Evolutionary conservation across 1,284 basidiomycete species (phyloP), one percentile per base, ranked within the genome.

Genomic region (Trichosporon sp.): DNA sequence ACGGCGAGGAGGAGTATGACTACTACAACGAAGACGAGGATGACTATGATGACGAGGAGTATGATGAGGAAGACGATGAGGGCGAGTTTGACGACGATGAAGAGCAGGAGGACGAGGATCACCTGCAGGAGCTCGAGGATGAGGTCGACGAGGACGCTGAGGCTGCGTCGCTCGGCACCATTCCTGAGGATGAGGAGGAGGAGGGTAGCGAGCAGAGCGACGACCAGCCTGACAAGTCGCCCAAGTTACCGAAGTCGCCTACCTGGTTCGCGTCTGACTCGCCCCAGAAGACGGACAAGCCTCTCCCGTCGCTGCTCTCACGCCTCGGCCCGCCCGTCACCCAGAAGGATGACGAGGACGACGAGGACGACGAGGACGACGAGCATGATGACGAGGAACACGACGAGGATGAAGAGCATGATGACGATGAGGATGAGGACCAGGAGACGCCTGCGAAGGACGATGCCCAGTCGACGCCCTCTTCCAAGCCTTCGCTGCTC

Each of bases 121-220:
- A 73, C 0, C 71, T 75, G 2, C 75, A 75, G 1, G 73, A 76
- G 2, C 74, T 76, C 10, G 69, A 72, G 0, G 71, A 75, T 8
- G 77, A 74, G n/a, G 76, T 75, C 11, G 69, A 72, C 21, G 73
- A 73, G 54, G 68, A 68, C 11, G 70, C 73, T 0, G 40, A 66
- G 16, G 48, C 63, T 73, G 32, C 56, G 69, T 16, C 65, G 67
- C 37, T 77, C 76, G 75, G 76, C 48, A 76, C 79, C 10, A 78
- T 81, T 65, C 75, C 75, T 10, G 78, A 80, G 69, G 76, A 76
- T 31, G 71, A 72, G 37, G 67, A 76, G 63, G 70, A 71, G 4
- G 74, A 74, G 16, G 72, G 46, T 4, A 69, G 68, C 35, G 67
- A 51, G 19, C 66, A 65, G 8, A 71, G 40, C 21, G 72, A 70